Base-by-base conservation (phyloP, 441 rosid species). In the Metrosideros polymorpha region DNA sequence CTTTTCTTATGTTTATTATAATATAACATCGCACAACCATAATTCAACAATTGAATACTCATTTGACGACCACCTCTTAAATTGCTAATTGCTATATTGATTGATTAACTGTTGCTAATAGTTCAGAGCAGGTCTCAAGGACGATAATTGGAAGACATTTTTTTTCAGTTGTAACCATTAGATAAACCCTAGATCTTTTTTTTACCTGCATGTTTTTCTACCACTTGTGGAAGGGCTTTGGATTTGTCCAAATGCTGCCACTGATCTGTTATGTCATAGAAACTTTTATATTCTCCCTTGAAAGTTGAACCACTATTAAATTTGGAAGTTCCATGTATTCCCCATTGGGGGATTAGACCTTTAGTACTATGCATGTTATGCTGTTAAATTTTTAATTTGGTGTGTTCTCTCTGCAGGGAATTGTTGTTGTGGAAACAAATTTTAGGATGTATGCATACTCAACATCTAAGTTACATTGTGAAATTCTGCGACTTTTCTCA, bases 381-480 rank as follows among this genome's bases (percentile, higher is more conserved):
- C 1, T 24, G 47, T 39, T 39, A 39, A 35, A 56, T 13, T 54
- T 84, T 45, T 15, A 84, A 24, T 42, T 54, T 57, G 35, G 51
- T 56, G 30, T 84, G 35, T 54, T 84, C 59, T 84, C 30, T 54
- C 24, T 49, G 29, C 92, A 96, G 99, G 99, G 99, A 84, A 94
- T 92, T 93, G 94, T 97, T 85, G 94, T 97, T 47, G 94, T 97
- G 89, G 99, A 96, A 93, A 96, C 99, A 39, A 97, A 97, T 90
- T 97, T 97, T 89, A 96, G 98, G 90, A 57, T 96, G 92, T 95
- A 97, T 83, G 97, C 98, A 18, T 97, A 97, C 94, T 96, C 99
- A 29, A 85, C 98, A 84, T 97, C 99, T 35, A 97, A 94, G 94
- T 92, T 97, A 63, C 99, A 96, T 85, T 92, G 92, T 93, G 99